These are phyloP conservation scores for Murraya paniculata DNA, from an alignment of 345 rosid species.

Conservation along the genomic window DNA sequence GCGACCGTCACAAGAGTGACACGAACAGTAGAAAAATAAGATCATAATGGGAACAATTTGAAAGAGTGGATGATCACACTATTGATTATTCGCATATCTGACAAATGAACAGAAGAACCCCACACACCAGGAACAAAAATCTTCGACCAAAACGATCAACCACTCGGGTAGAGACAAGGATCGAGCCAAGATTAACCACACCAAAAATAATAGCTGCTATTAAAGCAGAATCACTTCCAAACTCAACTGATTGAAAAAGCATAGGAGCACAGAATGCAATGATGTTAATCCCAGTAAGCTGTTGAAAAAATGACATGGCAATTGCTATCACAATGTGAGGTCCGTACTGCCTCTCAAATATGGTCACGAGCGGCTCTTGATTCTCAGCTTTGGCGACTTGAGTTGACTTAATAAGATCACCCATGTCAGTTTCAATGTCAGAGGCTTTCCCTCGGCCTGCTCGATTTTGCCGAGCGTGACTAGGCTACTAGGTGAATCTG, in stretches of 20 bases:
- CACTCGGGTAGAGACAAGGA: conserved; percentile 50
- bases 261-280: conserved; percentile 85
- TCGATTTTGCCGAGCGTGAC: conserved; percentile 60
- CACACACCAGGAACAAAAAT: conserved; percentile 63
- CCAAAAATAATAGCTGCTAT: conserved; percentile 67
- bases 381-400: conserved; percentile 44
- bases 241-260: conserved; percentile 70
- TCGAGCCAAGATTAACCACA: conserved; percentile 59
- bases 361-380: conserved; percentile 49
- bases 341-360: conserved; percentile 62
- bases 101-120: conserved; percentile 58
- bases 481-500: conserved; percentile 74
- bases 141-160: conserved; percentile 79
- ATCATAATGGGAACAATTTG: background rate
- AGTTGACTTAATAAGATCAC: conserved; percentile 46
- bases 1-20: conserved; percentile 19
- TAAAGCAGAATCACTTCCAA: conserved; percentile 63
- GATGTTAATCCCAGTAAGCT: conserved; percentile 71
- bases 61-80: background rate
- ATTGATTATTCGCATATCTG: conserved; percentile 41
- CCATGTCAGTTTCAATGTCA: conserved; percentile 52
- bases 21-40: background rate
- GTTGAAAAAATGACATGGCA: conserved; percentile 71
- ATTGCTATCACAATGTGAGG: conserved; percentile 75
- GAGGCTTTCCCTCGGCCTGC: conserved; percentile 49